These are phyloP conservation scores for Rhynchospora tenuis DNA, from an alignment of 176 grass and related monocot genomes.

Conservation along the genomic window DNA sequence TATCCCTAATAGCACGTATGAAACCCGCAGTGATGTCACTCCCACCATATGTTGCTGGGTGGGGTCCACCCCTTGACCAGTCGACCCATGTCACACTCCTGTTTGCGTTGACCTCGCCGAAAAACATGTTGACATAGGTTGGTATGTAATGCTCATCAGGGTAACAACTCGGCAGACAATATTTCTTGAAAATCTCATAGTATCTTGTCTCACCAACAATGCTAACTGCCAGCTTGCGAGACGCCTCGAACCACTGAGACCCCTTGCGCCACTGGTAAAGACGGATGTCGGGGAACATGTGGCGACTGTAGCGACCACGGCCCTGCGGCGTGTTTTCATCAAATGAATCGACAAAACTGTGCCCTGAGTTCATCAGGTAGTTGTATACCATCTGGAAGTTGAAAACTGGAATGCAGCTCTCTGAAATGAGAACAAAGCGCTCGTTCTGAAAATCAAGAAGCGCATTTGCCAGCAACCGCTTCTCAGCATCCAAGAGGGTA, in stretches of 20 bases:
- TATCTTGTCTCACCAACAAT: constrained; percentile 44
- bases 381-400: constrained; percentile 63
- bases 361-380: constrained; percentile 60
- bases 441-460: constrained; percentile 88
- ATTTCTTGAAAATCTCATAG: constrained; percentile 49
- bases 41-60: constrained; percentile 55
- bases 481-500: constrained; percentile 81
- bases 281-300: constrained; percentile 64
- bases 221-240: constrained; percentile 37
- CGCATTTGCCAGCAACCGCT: constrained; percentile 77
- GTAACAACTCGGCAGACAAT: constrained; percentile 68
- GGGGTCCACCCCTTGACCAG: constrained; percentile 46
- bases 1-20: constrained; percentile 49
- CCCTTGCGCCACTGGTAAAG: constrained; percentile 69
- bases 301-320: constrained; percentile 57
- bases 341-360: constrained; percentile 83
- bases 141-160: constrained; percentile 92
- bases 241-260: constrained; percentile 72
- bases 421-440: constrained; percentile 83
- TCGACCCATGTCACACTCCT: constrained; percentile 74
- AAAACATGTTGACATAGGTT: constrained; percentile 54
- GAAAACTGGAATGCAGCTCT: constrained; percentile 87
- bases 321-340: constrained; percentile 32
- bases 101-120: constrained; percentile 46
- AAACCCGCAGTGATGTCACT: constrained; percentile 33